Conservation (phyloP, 2,329 filamentous ascomycete species). For the Didymella sp. region DNA sequence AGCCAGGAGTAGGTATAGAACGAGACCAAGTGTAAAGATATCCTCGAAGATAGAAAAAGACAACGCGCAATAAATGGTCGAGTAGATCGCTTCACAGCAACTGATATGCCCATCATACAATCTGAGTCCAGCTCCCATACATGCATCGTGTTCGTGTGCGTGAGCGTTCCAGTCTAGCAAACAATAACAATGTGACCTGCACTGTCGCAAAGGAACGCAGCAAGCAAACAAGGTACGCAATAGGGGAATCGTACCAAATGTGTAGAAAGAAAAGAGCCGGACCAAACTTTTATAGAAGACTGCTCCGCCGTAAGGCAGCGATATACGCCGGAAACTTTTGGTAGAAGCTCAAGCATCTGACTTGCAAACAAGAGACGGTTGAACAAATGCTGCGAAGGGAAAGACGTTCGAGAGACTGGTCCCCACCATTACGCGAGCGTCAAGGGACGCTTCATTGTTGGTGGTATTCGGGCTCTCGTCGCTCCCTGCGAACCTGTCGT, state of each 20-base stretch:
- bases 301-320: slow-evolving; percentile 7
- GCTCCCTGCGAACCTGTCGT: slow-evolving; percentile 9
- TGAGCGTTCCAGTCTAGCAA: slow-evolving; percentile 50
- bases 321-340: slow-evolving; percentile 29
- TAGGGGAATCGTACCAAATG: slow-evolving; percentile 34
- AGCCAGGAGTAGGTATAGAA: slow-evolving; percentile 40
- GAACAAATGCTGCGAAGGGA: background rate
- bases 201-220: slow-evolving; percentile 39
- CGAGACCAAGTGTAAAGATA: slow-evolving; percentile 22
- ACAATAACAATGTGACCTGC: slow-evolving; percentile 47
- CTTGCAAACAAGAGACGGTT: background rate
- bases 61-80: slow-evolving; percentile 16
- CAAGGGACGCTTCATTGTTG: background rate
- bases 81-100: slow-evolving; percentile 29
- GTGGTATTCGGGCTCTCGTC: slow-evolving; percentile 31
- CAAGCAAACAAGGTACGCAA: slow-evolving; percentile 32
- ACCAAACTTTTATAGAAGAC: slow-evolving; percentile 30
- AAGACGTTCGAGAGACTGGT: background rate
- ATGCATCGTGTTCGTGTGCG: slow-evolving; percentile 42
- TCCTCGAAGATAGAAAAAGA: slow-evolving; percentile 15
- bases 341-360: slow-evolving; percentile 4
- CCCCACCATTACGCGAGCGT: background rate
- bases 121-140: slow-evolving; percentile 34
- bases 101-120: slow-evolving; percentile 35
- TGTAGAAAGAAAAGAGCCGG: slow-evolving; percentile 23